Conservation (phyloP, 1,139 yeast genomes). For the Candida frijolesensis region DNA sequence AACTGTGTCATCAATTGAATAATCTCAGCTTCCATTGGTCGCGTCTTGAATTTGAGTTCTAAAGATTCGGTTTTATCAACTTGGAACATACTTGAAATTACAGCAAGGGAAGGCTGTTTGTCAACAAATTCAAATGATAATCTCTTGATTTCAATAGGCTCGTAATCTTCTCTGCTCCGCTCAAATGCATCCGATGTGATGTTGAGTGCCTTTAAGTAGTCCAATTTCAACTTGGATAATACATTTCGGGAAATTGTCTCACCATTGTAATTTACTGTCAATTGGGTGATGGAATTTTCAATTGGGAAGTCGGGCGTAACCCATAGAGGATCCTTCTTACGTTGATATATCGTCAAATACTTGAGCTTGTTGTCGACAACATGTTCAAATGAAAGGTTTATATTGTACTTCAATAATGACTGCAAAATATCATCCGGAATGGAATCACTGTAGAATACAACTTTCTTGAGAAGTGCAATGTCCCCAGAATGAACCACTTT, state of each 20-base stretch:
- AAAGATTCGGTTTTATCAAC: constrained; percentile 1
- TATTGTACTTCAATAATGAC: not conserved
- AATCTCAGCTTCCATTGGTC: constrained; percentile 7
- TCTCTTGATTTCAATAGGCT: constrained; percentile 1
- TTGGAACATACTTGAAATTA: not conserved
- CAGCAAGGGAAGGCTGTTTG: constrained; percentile 1
- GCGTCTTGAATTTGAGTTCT: constrained; percentile 5
- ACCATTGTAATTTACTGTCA: not conserved
- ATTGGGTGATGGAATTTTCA: not conserved
- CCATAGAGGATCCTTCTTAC: not conserved
- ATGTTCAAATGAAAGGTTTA: constrained; percentile 2
- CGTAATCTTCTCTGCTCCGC: not conserved
- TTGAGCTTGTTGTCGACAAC: not conserved
- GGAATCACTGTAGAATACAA: constrained; percentile 4
- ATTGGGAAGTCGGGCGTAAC: not conserved
- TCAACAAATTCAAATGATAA: constrained; percentile 6
- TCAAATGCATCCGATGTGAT: not conserved
- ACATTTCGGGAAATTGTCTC: not conserved
- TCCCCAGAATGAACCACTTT: not conserved
- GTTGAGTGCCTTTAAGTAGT: not conserved
- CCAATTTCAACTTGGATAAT: not conserved
- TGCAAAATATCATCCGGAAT: constrained; percentile 2
- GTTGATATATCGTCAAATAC: constrained; percentile 1
- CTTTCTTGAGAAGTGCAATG: constrained; percentile 2
- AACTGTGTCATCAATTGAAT: not conserved